Percentiles rank a stretch among this genome's conserved stretches.
Evolutionary conservation across 2,329 filamentous ascomycete genomes (phyloP).

Genomic region (Penicillium palitans): DNA sequence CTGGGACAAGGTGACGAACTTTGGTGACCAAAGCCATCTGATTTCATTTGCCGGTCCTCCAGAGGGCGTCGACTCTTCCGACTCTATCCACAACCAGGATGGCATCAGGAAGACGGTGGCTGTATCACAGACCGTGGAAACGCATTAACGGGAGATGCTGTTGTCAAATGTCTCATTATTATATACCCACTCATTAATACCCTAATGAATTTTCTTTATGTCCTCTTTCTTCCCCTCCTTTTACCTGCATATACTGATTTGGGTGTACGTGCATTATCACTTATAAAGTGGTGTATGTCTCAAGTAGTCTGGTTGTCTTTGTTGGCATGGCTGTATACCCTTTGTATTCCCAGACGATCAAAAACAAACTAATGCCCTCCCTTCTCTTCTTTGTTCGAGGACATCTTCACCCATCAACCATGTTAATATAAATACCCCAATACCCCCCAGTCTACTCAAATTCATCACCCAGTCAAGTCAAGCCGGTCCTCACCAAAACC

Average conservation of each 20-base stretch:
- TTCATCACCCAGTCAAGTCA: neutral
- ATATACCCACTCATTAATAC: slow-evolving; percentile 9
- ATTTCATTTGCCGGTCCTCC: slow-evolving; percentile 32
- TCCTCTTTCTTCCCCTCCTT: neutral
- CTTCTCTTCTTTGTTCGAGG: neutral
- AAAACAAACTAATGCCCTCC: neutral
- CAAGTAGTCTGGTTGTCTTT: neutral
- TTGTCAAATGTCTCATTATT: neutral
- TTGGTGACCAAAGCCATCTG: slow-evolving; percentile 35
- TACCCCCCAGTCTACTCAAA: neutral
- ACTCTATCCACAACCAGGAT: slow-evolving; percentile 11
- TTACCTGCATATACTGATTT: too few relatives aligned
- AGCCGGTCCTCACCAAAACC: neutral
- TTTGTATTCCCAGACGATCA: neutral
- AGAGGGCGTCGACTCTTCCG: slow-evolving; percentile 12
- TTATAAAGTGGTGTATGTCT: neutral
- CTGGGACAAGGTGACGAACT: slow-evolving; percentile 22
- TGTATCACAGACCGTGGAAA: slow-evolving; percentile 22
- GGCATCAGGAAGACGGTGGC: slow-evolving; percentile 25
- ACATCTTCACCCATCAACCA: neutral
- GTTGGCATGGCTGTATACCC: neutral
- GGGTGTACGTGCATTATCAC: neutral
- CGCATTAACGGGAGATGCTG: neutral
- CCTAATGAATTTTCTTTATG: slow-evolving; percentile 1
- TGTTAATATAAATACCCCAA: neutral